These are phyloP conservation scores for Yamadazyma paraphyllophila DNA, from an alignment of 805 yeast species.

Conservation along the genomic window DNA sequence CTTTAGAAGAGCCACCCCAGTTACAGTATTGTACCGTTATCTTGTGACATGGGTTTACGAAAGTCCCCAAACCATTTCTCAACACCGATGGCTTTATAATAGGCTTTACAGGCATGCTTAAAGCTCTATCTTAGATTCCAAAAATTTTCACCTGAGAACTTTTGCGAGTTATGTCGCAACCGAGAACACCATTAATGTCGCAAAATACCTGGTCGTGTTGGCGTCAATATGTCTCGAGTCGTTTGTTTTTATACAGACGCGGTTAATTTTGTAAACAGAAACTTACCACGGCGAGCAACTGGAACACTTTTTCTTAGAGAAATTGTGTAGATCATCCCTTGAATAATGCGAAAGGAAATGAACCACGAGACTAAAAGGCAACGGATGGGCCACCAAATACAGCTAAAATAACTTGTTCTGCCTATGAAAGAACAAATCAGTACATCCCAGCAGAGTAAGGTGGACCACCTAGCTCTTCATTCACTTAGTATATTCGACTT, in stretches of 20 bases:
- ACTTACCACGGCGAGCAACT: not conserved
- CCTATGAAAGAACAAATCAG: too few species aligned
- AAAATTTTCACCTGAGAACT: conserved; percentile 7
- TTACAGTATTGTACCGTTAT: conserved; percentile 82
- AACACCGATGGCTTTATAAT: conserved; percentile 57
- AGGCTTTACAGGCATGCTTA: conserved; percentile 55
- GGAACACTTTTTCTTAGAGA: not conserved
- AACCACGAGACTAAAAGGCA: not conserved
- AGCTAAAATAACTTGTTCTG: too few species aligned
- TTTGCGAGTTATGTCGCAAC: conserved; percentile 3
- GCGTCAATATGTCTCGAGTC: not conserved
- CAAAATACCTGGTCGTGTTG: not conserved
- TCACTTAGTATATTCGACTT: conserved; percentile 14
- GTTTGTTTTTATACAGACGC: not conserved
- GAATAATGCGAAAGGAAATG: not conserved
- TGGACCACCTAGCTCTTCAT: too few species aligned
- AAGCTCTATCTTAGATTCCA: not conserved
- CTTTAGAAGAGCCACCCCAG: conserved; percentile 93
- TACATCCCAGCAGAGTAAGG: too few species aligned
- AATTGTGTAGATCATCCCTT: not conserved
- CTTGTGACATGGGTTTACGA: conserved; percentile 69
- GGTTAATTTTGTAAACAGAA: conserved; percentile 3
- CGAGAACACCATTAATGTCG: not conserved
- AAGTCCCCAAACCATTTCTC: conserved; percentile 77
- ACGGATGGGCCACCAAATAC: not conserved